Percentiles rank a stretch among this genome's conserved stretches.
Evolutionary conservation across 345 rosid species (phyloP).

Genomic region (Aethionema arabicum): DNA sequence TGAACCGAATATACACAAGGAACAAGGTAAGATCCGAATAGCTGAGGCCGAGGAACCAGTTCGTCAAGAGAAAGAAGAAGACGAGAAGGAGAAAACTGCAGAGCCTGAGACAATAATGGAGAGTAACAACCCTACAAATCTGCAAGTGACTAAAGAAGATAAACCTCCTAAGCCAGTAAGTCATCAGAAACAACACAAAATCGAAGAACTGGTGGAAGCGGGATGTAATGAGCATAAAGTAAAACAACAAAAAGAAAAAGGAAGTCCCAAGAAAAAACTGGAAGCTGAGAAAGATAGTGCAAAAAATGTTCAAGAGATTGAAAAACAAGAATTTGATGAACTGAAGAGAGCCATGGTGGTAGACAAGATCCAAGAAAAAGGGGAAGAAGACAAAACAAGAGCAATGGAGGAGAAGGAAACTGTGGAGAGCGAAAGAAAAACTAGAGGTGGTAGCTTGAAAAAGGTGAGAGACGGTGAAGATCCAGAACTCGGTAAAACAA

Average conservation of each 20-base stretch:
- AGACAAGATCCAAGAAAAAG: conserved; percentile 20
- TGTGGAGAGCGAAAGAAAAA: neutral
- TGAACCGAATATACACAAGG: conserved; percentile 24
- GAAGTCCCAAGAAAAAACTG: neutral
- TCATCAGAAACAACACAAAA: conserved; percentile 1
- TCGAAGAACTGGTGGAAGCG: conserved; percentile 18
- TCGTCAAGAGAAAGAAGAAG: conserved; percentile 7
- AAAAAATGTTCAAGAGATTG: neutral
- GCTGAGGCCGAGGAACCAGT: neutral
- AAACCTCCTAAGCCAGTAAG: conserved; percentile 5
- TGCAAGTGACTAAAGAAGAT: conserved; percentile 11
- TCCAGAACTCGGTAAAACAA: neutral
- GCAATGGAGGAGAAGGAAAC: conserved; percentile 10
- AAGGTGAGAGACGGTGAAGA: conserved; percentile 16
- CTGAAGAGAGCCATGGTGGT: conserved; percentile 9
- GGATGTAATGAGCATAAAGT: neutral
- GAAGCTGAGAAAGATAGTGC: conserved; percentile 11
- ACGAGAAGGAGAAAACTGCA: conserved; percentile 3
- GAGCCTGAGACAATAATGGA: conserved; percentile 17
- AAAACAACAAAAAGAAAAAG: neutral
- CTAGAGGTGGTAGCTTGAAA: conserved; percentile 21
- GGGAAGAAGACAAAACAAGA: conserved; percentile 1
- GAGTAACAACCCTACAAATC: neutral
- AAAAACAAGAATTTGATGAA: neutral
- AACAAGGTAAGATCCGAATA: conserved; percentile 8